Evolutionary conservation across 192 early-diverging fungal genomes (phyloP), one percentile per base, ranked within the genome.

Genomic region (Thamnidium elegans): DNA sequence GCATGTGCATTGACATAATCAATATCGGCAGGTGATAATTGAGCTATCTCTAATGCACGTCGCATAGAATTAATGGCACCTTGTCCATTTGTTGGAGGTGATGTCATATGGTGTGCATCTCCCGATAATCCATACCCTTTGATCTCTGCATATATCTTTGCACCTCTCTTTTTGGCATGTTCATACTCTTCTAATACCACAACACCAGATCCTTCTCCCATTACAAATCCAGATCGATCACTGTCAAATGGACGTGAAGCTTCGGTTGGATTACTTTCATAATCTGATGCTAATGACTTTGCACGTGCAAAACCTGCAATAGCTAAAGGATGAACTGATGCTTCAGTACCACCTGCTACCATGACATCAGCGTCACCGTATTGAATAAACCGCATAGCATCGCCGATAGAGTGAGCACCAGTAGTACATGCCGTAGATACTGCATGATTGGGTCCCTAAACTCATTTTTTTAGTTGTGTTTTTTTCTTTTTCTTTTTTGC

Each of bases 1-100:
- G 96, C 96, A 71, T 98, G 96, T 0, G 94, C 93, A 76, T 98
- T 98, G 17, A 98, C 73, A 72, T 98, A 96, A 47, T 87, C 88
- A 21, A 98, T 76, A 51, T 88, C 86, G 11, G 72, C 71, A 0
- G 87, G 78, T 3, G 63, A 54, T 56, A 92, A 64, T 2, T 80
- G 75, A 1, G 89, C 89, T 10, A 75, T 65, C 42, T 81, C 76
- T 34, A 98, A 63, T 2, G 94, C 94, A 3, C 90, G 74, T 34
- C 69, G 68, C 96, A 98, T 98, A 7, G 96, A 92, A 21, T 85
- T 78, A n/a, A 80, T 84, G 0, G 96, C 96, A 8, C 96, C 96
- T 10, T 73, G 66, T 6, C 96, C 96, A 65, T 92, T 87, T 7
- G 85, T 80, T 0, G 92, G 91, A 3, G 96, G 96, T 0, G 94